phyloP scores from a whole-genome alignment of 768 basidiomycete genomes.

The Tephrocybe sp. region DNA sequence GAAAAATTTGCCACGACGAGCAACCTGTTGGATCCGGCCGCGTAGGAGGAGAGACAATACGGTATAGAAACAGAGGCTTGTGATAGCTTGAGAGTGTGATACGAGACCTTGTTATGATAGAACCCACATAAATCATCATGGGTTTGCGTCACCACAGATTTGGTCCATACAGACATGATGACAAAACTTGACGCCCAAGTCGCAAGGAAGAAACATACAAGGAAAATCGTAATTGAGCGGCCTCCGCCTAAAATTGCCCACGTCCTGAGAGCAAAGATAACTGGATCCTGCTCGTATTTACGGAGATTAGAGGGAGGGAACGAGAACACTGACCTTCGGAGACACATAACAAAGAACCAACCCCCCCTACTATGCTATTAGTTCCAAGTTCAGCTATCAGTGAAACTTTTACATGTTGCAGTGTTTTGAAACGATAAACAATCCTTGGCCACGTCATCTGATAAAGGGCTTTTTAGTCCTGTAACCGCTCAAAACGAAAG shows the following conservation, averaged over 20 bases:
- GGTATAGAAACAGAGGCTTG: neutral
- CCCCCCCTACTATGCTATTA: neutral
- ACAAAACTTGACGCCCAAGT: constrained; percentile 1
- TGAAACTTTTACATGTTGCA: no score
- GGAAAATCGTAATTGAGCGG: constrained; percentile 1
- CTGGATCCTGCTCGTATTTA: neutral
- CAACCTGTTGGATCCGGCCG: neutral
- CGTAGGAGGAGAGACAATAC: neutral
- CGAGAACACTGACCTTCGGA: neutral
- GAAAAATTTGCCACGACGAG: neutral
- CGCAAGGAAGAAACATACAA: neutral
- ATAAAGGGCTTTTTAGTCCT: no score
- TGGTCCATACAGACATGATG: neutral
- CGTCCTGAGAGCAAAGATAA: constrained; percentile 6
- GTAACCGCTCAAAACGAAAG: no score
- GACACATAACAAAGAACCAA: neutral
- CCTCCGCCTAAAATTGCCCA: constrained; percentile 7
- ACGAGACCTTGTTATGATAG: neutral
- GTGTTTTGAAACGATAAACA: no score
- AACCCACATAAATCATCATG: neutral
- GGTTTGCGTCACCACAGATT: neutral
- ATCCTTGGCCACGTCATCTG: no score
- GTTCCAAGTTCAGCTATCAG: neutral
- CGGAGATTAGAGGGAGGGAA: no score
- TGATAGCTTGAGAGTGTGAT: neutral